A percentile compares a stretch with the other conserved stretches of the same genome.
Conservation (phyloP, 106 monocot species). For the Gastrodia elata region DNA sequence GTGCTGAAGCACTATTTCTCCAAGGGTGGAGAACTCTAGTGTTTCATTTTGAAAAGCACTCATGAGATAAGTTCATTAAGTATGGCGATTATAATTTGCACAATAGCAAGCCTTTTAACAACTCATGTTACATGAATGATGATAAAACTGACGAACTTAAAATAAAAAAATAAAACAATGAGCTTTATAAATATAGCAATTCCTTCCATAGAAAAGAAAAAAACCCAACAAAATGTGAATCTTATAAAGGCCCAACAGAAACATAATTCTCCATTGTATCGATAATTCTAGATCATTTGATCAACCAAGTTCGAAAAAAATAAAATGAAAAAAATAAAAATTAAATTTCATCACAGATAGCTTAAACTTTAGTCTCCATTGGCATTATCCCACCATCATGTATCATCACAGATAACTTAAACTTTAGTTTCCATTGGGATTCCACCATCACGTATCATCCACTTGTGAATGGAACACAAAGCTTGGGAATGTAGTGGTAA, state of each 20-base stretch:
- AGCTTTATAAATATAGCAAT: not conserved
- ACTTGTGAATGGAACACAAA: constrained; percentile 69
- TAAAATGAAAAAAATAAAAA: too few species aligned
- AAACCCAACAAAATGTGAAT: not conserved
- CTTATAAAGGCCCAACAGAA: not conserved
- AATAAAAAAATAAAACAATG: not conserved
- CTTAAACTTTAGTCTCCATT: too few species aligned
- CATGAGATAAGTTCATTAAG: too few species aligned
- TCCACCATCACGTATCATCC: constrained; percentile 32
- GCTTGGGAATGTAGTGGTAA: constrained; percentile 59
- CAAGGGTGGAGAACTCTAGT: too few species aligned
- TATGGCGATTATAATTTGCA: too few species aligned
- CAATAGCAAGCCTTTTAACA: too few species aligned
- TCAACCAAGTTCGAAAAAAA: too few species aligned
- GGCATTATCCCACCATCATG: too few species aligned
- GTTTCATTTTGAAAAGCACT: too few species aligned
- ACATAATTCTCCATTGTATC: not conserved
- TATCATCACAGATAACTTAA: not conserved
- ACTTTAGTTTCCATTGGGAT: not conserved
- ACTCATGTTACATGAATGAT: not conserved
- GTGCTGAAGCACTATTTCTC: too few species aligned
- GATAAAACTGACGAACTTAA: not conserved
- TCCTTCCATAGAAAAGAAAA: not conserved
- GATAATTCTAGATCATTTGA: not conserved
- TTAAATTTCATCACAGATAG: too few species aligned